Evolutionary conservation across 768 basidiomycete genomes (phyloP).

Genomic region (Heimioporus sp.): DNA sequence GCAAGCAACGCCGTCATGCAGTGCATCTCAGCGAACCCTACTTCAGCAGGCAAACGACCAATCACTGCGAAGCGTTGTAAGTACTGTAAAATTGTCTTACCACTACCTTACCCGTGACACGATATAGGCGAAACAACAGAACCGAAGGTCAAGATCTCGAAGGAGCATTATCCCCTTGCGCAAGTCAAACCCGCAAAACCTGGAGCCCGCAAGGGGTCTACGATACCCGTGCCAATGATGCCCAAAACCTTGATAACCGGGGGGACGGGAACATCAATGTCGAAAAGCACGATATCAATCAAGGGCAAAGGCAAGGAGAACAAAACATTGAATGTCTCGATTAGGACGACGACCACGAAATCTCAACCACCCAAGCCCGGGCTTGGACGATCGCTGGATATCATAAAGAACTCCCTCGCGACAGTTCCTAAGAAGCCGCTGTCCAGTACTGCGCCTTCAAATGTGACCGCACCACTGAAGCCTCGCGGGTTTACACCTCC

Average conservation of each 20-base stretch:
- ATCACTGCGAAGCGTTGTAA: no score
- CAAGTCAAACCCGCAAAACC: constrained; percentile 1
- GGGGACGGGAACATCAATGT: no score
- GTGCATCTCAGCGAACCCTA: no score
- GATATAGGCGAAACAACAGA: background rate
- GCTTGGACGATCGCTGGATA: background rate
- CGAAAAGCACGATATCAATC: background rate
- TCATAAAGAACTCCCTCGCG: constrained; percentile 1
- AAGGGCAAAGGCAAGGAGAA: constrained; percentile 16
- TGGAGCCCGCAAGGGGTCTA: constrained; percentile 6
- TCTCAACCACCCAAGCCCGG: constrained; percentile 1
- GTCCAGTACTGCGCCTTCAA: constrained; percentile 5
- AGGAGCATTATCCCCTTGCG: background rate
- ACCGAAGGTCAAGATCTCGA: background rate
- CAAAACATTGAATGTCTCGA: background rate
- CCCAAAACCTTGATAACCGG: no score
- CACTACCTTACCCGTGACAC: background rate
- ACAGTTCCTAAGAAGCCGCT: constrained; percentile 6
- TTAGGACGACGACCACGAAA: background rate
- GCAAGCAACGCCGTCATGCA: no score
- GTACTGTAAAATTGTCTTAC: no score
- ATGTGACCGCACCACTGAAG: background rate
- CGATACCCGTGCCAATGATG: constrained; percentile 2
- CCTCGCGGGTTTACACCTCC: constrained; percentile 13
- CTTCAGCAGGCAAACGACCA: no score